These are phyloP conservation scores for Aspergillus quadricinctus DNA, from an alignment of 2,329 filamentous ascomycete genomes.

Conservation along the genomic window DNA sequence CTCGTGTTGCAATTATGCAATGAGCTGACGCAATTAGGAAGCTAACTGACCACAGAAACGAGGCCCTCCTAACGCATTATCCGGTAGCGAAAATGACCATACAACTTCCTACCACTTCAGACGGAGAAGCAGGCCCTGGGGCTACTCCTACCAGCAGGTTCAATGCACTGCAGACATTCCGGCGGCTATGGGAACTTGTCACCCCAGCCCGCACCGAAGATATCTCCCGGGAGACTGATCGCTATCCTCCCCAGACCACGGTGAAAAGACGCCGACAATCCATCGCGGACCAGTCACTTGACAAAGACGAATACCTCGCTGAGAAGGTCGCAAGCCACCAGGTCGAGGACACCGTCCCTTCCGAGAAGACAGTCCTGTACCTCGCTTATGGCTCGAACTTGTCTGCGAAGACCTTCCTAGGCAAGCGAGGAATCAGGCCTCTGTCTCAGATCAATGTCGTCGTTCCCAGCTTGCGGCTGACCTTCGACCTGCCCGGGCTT, in stretches of 20 bases:
- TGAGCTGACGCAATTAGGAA: not conserved
- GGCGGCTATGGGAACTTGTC: conserved; percentile 10
- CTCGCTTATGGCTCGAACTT: conserved; percentile 93
- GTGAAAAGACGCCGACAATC: conserved; percentile 18
- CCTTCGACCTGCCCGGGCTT: conserved; percentile 79
- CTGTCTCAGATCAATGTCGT: conserved; percentile 76
- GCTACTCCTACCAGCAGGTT: not conserved
- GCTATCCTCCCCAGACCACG: conserved; percentile 16
- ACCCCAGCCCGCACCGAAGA: not conserved
- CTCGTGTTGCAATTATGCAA: not conserved
- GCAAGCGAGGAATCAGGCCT: conserved; percentile 72
- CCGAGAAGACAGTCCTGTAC: conserved; percentile 62
- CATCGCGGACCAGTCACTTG: conserved; percentile 19
- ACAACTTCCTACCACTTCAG: not conserved
- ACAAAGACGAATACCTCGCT: conserved; percentile 19
- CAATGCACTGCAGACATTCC: conserved; percentile 4
- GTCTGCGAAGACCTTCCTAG: conserved; percentile 71
- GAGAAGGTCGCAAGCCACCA: conserved; percentile 11
- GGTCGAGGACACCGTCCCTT: not conserved
- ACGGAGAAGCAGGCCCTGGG: not conserved
- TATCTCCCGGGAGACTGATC: not conserved
- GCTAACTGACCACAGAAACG: not conserved
- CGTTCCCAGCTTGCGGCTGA: conserved; percentile 71
- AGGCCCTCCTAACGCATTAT: not conserved
- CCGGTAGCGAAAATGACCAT: not conserved